A percentile compares a stretch with the other conserved stretches of the same genome.
These are phyloP conservation scores for Boletus coccyginus DNA, from an alignment of 768 basidiomycete species.

Conservation along the genomic window DNA sequence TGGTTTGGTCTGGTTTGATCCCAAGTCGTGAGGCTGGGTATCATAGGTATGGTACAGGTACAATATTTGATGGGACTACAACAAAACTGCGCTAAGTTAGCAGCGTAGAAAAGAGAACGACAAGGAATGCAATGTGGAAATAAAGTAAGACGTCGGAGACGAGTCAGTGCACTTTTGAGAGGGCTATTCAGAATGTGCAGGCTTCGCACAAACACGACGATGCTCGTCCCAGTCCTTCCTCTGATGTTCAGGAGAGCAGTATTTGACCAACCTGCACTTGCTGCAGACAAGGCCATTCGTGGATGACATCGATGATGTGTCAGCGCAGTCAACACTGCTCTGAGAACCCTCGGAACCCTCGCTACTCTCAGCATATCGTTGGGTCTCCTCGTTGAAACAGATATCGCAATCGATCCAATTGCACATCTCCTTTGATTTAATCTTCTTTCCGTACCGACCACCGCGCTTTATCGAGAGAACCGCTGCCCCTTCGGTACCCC, in stretches of 20 bases:
- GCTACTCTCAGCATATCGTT: conserved; percentile 33
- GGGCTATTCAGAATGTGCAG: conserved; percentile 18
- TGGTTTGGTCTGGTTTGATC: background rate
- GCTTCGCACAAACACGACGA: conserved; percentile 59
- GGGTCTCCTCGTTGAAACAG: conserved; percentile 49
- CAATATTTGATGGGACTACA: background rate
- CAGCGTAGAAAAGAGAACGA: background rate
- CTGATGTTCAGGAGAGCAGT: conserved; percentile 74
- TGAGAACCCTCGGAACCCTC: conserved; percentile 48
- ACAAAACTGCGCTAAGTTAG: background rate
- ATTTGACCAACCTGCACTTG: conserved; percentile 76
- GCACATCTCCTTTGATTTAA: conserved; percentile 66
- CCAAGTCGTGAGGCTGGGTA: background rate
- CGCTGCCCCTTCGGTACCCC: conserved; percentile 57
- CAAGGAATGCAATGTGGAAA: background rate
- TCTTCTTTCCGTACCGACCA: conserved; percentile 44
- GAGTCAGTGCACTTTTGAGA: background rate
- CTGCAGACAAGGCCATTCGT: conserved; percentile 62
- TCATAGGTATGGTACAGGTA: conserved; percentile 3
- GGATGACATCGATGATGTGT: conserved; percentile 30
- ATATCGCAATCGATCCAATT: conserved; percentile 79
- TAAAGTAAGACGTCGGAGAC: background rate
- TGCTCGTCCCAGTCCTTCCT: conserved; percentile 79
- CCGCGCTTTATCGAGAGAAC: conserved; percentile 64
- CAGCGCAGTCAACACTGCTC: conserved; percentile 38